Conservation (phyloP, 495 filamentous ascomycete genomes). For the Neurospora sp. region DNA sequence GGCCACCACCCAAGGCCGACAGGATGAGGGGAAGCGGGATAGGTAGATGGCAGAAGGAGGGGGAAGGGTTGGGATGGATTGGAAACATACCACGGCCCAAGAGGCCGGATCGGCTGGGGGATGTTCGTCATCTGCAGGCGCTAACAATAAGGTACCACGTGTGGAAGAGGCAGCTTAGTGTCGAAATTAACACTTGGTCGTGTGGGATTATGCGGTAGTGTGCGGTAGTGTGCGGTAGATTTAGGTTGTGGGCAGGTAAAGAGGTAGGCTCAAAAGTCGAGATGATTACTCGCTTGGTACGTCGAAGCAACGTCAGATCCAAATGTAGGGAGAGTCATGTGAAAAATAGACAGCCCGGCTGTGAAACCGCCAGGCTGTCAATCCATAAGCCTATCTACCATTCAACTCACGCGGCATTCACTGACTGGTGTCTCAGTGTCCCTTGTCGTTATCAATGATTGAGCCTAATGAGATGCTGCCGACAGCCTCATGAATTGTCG, state of each 20-base stretch:
- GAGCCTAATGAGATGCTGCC: background rate
- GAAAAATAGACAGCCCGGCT: background rate
- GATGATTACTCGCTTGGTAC: background rate
- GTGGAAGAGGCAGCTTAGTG: background rate
- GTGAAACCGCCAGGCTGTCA: background rate
- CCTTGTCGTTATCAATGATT: background rate
- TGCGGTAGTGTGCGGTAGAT: background rate
- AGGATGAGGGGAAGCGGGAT: background rate
- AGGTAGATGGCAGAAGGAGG: background rate
- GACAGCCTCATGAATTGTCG: background rate
- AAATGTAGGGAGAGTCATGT: background rate
- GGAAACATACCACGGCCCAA: constrained; percentile 10
- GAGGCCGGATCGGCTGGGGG: constrained; percentile 3
- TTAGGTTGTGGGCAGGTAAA: background rate
- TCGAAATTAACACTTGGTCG: background rate
- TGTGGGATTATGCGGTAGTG: background rate
- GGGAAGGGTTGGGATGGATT: background rate
- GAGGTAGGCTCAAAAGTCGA: background rate
- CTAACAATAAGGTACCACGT: background rate
- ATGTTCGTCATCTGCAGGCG: background rate
- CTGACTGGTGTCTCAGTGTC: background rate
- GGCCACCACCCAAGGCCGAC: background rate
- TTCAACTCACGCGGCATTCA: background rate
- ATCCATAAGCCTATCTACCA: background rate
- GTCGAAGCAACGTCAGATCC: background rate